phyloP scores from a whole-genome alignment of 768 basidiomycete genomes.

The Tylopilus sp. region DNA sequence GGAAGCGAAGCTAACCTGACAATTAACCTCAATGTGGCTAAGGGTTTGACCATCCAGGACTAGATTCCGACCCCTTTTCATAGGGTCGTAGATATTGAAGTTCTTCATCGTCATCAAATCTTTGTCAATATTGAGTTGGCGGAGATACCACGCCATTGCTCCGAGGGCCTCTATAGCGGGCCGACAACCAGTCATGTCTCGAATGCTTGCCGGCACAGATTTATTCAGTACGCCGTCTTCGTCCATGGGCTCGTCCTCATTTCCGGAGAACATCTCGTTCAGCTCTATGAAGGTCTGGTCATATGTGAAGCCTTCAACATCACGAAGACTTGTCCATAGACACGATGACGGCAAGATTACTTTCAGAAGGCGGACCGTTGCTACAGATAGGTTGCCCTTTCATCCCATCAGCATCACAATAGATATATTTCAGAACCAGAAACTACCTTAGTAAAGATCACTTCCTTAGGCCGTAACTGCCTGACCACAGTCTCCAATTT shows the following conservation, averaged over 20 bases:
- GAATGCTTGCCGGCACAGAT: slow-evolving; percentile 67
- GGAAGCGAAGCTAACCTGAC: background rate
- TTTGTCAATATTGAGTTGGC: slow-evolving; percentile 92
- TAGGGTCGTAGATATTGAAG: slow-evolving; percentile 96
- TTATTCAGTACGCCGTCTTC: slow-evolving; percentile 37
- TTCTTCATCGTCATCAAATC: slow-evolving; percentile 95
- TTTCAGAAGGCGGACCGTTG: slow-evolving; percentile 81
- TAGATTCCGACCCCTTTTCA: slow-evolving; percentile 82
- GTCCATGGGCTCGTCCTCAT: slow-evolving; percentile 43
- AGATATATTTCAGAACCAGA: background rate
- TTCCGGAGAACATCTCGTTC: slow-evolving; percentile 56
- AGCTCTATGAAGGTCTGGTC: slow-evolving; percentile 68
- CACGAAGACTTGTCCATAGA: slow-evolving; percentile 83
- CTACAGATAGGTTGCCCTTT: slow-evolving; percentile 82
- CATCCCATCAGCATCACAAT: background rate
- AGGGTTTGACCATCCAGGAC: slow-evolving; percentile 93
- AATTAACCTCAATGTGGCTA: slow-evolving; percentile 83
- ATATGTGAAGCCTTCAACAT: slow-evolving; percentile 79
- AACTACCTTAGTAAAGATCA: slow-evolving; percentile 82
- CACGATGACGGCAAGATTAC: slow-evolving; percentile 74
- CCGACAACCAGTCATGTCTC: slow-evolving; percentile 61
- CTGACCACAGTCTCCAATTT: slow-evolving; percentile 91
- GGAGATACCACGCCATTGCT: slow-evolving; percentile 91
- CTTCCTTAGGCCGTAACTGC: slow-evolving; percentile 86
- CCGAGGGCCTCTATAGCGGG: slow-evolving; percentile 84